Percentiles rank a stretch among this genome's conserved stretches.
Conservation (phyloP, 192 early-diverging fungal species). For the Umbelopsis sp. region DNA sequence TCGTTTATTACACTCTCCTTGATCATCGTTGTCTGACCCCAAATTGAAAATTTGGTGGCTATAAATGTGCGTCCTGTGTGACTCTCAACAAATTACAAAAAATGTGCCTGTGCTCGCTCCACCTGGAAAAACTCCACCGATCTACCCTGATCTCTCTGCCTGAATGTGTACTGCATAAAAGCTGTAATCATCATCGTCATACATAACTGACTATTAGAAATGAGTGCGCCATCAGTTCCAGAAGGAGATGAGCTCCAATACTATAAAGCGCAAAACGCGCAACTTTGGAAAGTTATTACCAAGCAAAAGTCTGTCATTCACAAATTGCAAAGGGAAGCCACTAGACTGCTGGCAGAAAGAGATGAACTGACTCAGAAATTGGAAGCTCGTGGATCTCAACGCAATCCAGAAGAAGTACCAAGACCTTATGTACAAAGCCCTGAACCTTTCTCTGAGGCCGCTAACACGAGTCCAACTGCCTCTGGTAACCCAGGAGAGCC, state of each 20-base stretch:
- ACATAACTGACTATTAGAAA: background rate
- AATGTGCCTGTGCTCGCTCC: constrained; percentile 3
- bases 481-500: background rate
- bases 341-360: constrained; percentile 41
- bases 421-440: background rate
- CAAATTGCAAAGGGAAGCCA: constrained; percentile 72
- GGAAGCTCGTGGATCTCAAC: constrained; percentile 15
- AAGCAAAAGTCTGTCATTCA: constrained; percentile 86
- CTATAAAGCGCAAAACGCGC: constrained; percentile 67
- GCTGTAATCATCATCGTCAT: background rate
- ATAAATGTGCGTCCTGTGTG: background rate
- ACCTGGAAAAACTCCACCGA: background rate
- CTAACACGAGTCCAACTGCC: background rate
- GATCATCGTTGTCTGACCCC: constrained; percentile 16
- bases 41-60: background rate
- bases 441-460: background rate
- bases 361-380: constrained; percentile 40
- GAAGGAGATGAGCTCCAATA: constrained; percentile 13
- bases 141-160: background rate
- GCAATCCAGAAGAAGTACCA: background rate
- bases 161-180: constrained; percentile 11
- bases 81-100: background rate
- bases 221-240: background rate
- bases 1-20: background rate
- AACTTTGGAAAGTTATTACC: constrained; percentile 91